These are phyloP conservation scores for Pichia sporocuriosa DNA, from an alignment of 805 yeast genomes.

Conservation along the genomic window DNA sequence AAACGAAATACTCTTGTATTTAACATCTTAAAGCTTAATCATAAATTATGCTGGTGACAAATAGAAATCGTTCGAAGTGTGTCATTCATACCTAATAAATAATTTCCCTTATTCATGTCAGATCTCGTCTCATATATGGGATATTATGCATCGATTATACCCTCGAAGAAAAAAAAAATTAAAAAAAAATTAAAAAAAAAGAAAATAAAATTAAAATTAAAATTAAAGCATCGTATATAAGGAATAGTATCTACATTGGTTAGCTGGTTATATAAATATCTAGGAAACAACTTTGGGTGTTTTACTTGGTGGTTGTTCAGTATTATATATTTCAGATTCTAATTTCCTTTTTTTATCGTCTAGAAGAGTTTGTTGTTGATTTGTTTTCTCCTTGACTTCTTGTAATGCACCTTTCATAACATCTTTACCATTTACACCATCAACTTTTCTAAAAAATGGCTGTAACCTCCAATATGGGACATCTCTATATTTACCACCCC, in stretches of 20 bases:
- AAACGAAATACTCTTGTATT: not conserved
- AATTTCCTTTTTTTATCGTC: conserved; percentile 11
- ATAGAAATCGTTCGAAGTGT: too few relatives aligned
- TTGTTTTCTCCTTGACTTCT: conserved; percentile 8
- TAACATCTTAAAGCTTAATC: conserved; percentile 3
- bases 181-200: too few relatives aligned
- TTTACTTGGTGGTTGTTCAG: conserved; percentile 1
- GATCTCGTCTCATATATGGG: too few relatives aligned
- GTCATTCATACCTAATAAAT: too few relatives aligned
- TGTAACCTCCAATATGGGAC: conserved; percentile 96
- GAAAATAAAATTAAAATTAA: too few relatives aligned
- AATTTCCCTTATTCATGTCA: too few relatives aligned
- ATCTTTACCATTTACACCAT: conserved; percentile 59
- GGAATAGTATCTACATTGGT: too few relatives aligned
- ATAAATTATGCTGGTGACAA: too few relatives aligned
- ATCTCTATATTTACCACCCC: conserved; percentile 78
- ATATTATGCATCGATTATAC: too few relatives aligned
- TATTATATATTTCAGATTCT: not conserved
- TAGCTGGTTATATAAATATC: too few relatives aligned
- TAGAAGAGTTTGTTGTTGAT: conserved; percentile 13
- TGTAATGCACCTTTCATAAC: conserved; percentile 20
- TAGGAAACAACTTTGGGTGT: conserved; percentile 3
- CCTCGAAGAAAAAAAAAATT: too few relatives aligned
- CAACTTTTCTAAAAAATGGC: conserved; percentile 86
- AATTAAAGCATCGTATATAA: too few relatives aligned